phyloP scores from a whole-genome alignment of 495 filamentous ascomycete genomes.

The Aspergillus carlsbadensis region DNA sequence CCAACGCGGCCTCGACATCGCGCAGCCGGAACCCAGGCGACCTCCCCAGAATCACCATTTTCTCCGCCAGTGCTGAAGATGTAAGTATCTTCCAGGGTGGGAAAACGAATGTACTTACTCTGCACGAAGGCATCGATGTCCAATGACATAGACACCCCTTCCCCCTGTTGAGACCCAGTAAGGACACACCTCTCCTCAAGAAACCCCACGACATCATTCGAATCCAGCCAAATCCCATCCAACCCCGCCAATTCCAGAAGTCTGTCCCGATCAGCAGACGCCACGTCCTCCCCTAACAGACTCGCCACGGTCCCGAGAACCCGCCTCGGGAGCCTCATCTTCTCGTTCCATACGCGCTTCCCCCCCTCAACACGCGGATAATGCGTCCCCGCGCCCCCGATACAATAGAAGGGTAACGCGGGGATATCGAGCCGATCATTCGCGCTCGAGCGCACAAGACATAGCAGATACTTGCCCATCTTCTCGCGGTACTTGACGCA shows the following conservation, averaged over 20 bases:
- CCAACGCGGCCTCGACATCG: slow-evolving; percentile 19
- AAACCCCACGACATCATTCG: slow-evolving; percentile 63
- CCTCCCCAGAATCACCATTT: slow-evolving; percentile 19
- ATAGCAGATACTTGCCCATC: slow-evolving; percentile 43
- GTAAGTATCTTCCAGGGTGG: neutral
- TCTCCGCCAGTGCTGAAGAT: slow-evolving; percentile 4
- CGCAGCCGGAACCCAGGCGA: slow-evolving; percentile 17
- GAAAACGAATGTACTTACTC: slow-evolving; percentile 3
- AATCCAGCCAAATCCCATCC: slow-evolving; percentile 70
- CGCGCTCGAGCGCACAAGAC: slow-evolving; percentile 18
- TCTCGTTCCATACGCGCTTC: slow-evolving; percentile 31
- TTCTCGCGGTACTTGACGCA: slow-evolving; percentile 50
- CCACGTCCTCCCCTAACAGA: neutral
- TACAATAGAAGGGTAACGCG: slow-evolving; percentile 30
- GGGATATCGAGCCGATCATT: slow-evolving; percentile 37
- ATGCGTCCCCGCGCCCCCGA: slow-evolving; percentile 68
- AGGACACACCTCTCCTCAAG: slow-evolving; percentile 24
- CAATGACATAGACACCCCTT: neutral
- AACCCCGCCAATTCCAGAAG: slow-evolving; percentile 36
- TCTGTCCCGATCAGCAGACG: slow-evolving; percentile 1
- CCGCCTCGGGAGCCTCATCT: slow-evolving; percentile 22
- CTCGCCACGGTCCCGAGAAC: slow-evolving; percentile 20
- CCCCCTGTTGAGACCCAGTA: neutral
- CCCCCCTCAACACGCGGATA: slow-evolving; percentile 41
- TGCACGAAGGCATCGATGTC: slow-evolving; percentile 15